Base-by-base conservation (phyloP, 2,329 filamentous ascomycete species). In the Zymoseptoria brevis region DNA sequence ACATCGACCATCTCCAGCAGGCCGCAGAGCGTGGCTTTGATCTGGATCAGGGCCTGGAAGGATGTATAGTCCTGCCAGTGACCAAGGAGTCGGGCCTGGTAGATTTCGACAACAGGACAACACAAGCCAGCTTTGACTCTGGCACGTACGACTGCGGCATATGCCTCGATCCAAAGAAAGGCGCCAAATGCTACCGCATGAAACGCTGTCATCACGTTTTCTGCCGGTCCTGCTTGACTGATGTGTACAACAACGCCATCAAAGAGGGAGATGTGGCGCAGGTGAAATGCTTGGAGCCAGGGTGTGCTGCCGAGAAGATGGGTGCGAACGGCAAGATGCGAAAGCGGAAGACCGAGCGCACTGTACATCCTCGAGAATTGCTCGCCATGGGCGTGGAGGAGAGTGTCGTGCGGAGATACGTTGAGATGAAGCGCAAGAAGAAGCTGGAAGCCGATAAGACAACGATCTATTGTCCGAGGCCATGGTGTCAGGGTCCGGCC, bases 141-240 rank as follows among this genome's bases (percentile, higher is more conserved):
- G 88, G 87, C 67, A 96, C 90, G 0, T 96, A 94, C 70, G 85
- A 92, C 56, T 97, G 93, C 65, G 89, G 88, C 1, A 82, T 97
- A 53, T 96, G 92, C 71, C 75, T 96, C 53, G 93, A 97, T 73
- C 91, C 91, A 0, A 96, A 96, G 74, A 96, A 95, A 72, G 94
- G 94, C 1, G 75, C 78, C 0, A 82, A 79, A 16, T 66, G 94
- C 72, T 88, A 97, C 75, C 83, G 84, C 50, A 86, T 97, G 80
- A 75, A 88, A 52, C 85, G 87, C 60, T 99, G 94, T 73, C 85
- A 84, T 0, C 93, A 99, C 71, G 90, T 97, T 45, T 99, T 97
- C 71, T 99, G 94, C 73, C 77, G 87, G 19, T 75, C 84, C n/a
- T 99, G 94, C 69, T 79, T 99, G 2, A 87, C 89, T 63, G 90